Conservation (phyloP, 164 flowering plant genomes). For the Taxillus chinensis region DNA sequence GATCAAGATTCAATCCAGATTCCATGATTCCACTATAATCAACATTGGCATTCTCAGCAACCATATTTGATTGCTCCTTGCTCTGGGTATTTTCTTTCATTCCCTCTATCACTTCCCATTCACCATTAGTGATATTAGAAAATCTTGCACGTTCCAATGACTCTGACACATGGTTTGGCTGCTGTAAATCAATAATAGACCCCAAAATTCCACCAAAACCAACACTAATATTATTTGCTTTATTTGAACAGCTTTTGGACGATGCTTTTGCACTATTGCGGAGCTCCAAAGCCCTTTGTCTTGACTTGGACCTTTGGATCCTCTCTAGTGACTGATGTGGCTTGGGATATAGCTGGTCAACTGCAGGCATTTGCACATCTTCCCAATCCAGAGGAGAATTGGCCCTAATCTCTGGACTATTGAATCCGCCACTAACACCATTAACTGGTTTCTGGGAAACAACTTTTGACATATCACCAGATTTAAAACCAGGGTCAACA, state of each 20-base stretch:
- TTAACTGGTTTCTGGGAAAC: too few species aligned
- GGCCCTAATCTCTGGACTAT: too few species aligned
- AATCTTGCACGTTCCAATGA: constrained; percentile 6
- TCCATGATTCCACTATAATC: constrained; percentile 1
- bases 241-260: constrained; percentile 11
- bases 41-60: not conserved
- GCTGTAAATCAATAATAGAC: constrained; percentile 10
- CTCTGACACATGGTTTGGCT: constrained; percentile 10
- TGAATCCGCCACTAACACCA: too few species aligned
- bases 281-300: constrained; percentile 76
- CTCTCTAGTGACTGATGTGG: constrained; percentile 38
- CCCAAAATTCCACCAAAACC: constrained; percentile 9
- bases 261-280: constrained; percentile 56
- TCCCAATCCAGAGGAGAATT: too few species aligned
- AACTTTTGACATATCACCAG: too few species aligned
- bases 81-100: constrained; percentile 5
- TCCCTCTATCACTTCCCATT: constrained; percentile 3
- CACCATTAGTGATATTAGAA: not conserved
- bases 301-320: constrained; percentile 71
- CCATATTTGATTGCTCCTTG: not conserved
- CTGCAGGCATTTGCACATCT: too few species aligned
- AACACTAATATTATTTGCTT: constrained; percentile 8
- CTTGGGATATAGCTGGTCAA: constrained; percentile 1
- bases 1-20: constrained; percentile 7
- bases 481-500: too few species aligned